These are phyloP conservation scores for Cornus suecica DNA, from an alignment of 148 eudicot genomes.

Conservation along the genomic window DNA sequence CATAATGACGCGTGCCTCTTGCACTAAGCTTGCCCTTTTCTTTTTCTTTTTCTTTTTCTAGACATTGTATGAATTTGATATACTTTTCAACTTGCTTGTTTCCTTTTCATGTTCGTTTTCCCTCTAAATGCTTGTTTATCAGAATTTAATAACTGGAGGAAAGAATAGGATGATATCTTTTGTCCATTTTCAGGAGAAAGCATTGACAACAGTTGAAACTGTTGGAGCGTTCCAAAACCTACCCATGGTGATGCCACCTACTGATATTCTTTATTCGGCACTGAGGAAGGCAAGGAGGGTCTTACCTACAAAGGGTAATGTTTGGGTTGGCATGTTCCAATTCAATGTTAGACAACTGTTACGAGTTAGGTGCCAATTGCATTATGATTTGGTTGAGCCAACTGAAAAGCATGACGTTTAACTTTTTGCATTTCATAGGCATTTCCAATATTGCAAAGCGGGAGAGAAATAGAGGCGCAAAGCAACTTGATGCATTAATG, in stretches of 20 bases:
- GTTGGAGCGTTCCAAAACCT: constrained; percentile 95
- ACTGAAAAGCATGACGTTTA: constrained; percentile 12
- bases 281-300: constrained; percentile 81
- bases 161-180: neutral
- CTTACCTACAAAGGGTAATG: constrained; percentile 81
- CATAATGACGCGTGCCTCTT: too few species aligned
- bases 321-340: constrained; percentile 1
- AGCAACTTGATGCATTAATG: constrained; percentile 96
- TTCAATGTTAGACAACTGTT: neutral
- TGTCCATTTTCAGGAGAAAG: constrained; percentile 38
- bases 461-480: constrained; percentile 94
- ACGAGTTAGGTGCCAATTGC: neutral
- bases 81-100: neutral
- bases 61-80: neutral
- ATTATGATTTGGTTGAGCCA: constrained; percentile 8
- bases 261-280: constrained; percentile 77
- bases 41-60: too few species aligned
- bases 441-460: constrained; percentile 92
- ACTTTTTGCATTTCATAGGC: constrained; percentile 48
- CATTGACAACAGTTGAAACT: constrained; percentile 33
- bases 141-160: constrained; percentile 3
- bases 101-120: neutral
- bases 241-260: constrained; percentile 96
- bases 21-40: too few species aligned
- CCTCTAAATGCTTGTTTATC: constrained; percentile 1